A percentile compares a stretch with the other conserved stretches of the same genome.
These are phyloP conservation scores for Mucor plumbeus DNA, from an alignment of 371 early-diverging fungal species.

Conservation along the genomic window DNA sequence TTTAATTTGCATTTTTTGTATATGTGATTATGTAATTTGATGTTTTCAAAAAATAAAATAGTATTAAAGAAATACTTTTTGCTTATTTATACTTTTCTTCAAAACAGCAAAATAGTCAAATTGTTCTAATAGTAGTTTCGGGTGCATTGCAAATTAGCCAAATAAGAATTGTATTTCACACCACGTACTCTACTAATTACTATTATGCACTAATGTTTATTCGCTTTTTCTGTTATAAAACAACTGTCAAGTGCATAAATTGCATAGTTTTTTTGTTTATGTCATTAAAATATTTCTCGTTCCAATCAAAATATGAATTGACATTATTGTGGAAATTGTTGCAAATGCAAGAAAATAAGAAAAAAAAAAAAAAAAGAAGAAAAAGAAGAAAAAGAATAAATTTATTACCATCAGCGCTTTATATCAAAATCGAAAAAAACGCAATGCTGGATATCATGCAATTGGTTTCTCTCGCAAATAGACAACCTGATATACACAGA, in stretches of 20 bases:
- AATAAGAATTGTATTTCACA: background rate
- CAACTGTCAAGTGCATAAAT: constrained; percentile 3
- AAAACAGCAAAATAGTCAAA: too few relatives aligned
- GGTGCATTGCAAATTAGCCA: background rate
- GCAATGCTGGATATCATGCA: background rate
- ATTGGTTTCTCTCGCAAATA: background rate
- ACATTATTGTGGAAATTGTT: background rate
- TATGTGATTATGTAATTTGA: background rate
- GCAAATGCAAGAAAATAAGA: too few relatives aligned
- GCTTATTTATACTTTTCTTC: background rate
- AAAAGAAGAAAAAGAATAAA: too few relatives aligned
- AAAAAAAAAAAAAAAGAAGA: too few relatives aligned
- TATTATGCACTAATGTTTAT: background rate
- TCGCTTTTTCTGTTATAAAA: background rate
- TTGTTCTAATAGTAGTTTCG: background rate
- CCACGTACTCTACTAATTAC: background rate
- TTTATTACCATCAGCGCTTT: too few relatives aligned
- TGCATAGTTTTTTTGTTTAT: background rate
- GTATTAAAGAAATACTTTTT: background rate
- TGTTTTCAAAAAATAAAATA: background rate
- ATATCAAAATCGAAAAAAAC: too few relatives aligned
- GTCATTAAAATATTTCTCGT: background rate
- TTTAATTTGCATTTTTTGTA: background rate
- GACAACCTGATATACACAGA: too few relatives aligned
- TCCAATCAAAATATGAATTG: background rate